Evolutionary conservation across 2,329 filamentous ascomycete species (phyloP).

Genomic region (Hymenoscyphus occultus): DNA sequence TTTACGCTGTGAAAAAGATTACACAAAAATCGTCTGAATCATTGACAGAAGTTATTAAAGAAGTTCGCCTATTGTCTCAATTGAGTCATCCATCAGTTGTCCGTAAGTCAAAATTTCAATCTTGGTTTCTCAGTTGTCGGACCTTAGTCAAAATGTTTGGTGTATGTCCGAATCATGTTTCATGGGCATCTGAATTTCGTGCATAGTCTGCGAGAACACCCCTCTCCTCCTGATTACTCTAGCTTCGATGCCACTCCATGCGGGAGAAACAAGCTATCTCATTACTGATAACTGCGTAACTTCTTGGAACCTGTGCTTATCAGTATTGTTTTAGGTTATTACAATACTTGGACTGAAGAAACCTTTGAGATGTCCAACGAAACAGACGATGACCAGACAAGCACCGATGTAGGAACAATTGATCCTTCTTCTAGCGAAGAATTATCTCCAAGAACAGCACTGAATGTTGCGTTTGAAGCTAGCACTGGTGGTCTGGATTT

Average conservation of each 20-base stretch:
- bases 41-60: conserved; percentile 77
- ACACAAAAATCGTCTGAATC: conserved; percentile 75
- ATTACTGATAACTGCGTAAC: not conserved
- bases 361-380: conserved; percentile 47
- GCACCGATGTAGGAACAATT: conserved; percentile 42
- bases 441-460: conserved; percentile 29
- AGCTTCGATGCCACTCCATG: not conserved
- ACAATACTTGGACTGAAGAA: conserved; percentile 91
- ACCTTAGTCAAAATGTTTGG: not conserved
- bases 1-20: conserved; percentile 97
- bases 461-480: conserved; percentile 32
- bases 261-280: not conserved
- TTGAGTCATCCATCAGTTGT: conserved; percentile 78
- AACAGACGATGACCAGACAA: conserved; percentile 54
- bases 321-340: conserved; percentile 64
- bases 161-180: not conserved
- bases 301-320: not conserved
- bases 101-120: conserved; percentile 29
- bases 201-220: not conserved
- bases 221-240: not conserved
- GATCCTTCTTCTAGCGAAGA: conserved; percentile 28
- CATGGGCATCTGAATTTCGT: not conserved
- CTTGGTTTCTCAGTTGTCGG: not conserved
- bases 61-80: conserved; percentile 85
- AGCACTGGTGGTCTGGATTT: conserved; percentile 87